These are phyloP conservation scores for Debaryomyces fabryi DNA, from an alignment of 1,139 yeast genomes.

Conservation along the genomic window DNA sequence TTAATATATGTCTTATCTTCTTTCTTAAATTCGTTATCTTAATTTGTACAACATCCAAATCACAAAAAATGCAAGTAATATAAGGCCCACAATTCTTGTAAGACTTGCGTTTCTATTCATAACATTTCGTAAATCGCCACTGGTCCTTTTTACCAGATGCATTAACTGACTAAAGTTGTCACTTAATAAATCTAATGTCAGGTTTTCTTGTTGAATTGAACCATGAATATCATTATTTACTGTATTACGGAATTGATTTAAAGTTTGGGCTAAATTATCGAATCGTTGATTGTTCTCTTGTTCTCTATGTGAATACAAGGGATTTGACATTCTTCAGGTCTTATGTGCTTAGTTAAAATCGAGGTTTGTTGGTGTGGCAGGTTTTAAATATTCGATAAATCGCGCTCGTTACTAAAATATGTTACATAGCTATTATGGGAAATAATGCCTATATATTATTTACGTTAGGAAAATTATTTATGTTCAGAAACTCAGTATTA, in stretches of 20 bases:
- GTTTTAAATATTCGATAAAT: neutral
- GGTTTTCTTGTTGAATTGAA: constrained; percentile 43
- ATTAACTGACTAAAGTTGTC: constrained; percentile 64
- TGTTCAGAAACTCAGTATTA: constrained; percentile 27
- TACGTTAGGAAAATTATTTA: constrained; percentile 34
- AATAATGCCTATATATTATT: constrained; percentile 19
- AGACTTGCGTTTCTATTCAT: constrained; percentile 49
- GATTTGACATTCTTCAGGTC: constrained; percentile 30
- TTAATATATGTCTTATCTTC: neutral
- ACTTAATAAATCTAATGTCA: constrained; percentile 57
- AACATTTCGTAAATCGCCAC: constrained; percentile 60
- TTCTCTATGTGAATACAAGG: constrained; percentile 47
- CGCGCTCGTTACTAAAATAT: neutral
- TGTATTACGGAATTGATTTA: constrained; percentile 47
- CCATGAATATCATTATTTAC: constrained; percentile 50
- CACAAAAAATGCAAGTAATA: constrained; percentile 63
- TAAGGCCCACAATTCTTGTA: constrained; percentile 45
- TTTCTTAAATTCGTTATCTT: constrained; percentile 7
- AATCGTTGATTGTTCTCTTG: constrained; percentile 48
- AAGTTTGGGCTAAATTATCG: constrained; percentile 48
- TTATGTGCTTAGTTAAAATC: neutral
- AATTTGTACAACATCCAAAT: constrained; percentile 68
- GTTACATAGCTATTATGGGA: neutral
- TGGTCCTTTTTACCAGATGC: constrained; percentile 64
- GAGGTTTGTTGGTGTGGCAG: neutral